A percentile compares a stretch with the other conserved stretches of the same genome.
These are phyloP conservation scores for Sphagnum fallax DNA, from an alignment of 228 moss, liverwort and hornwort species.

Conservation along the genomic window DNA sequence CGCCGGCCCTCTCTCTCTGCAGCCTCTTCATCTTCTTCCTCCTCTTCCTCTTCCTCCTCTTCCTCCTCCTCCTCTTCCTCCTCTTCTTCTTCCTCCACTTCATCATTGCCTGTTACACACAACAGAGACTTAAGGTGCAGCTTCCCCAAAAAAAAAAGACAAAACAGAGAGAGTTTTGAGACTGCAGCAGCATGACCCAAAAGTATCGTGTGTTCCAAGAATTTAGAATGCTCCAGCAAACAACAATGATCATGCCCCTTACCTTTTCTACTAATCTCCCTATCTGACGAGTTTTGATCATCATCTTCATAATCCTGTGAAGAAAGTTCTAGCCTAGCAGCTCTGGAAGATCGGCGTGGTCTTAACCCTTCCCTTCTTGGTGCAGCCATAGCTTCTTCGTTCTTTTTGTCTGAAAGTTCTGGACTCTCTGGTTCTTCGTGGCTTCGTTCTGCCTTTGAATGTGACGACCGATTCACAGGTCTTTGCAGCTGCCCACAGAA, in stretches of 20 bases:
- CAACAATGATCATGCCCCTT: neutral
- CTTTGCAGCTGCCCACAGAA: slow-evolving; percentile 31
- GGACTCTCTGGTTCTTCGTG: slow-evolving; percentile 47
- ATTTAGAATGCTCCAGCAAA: neutral
- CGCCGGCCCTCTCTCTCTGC: slow-evolving; percentile 47
- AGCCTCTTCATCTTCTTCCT: slow-evolving; percentile 48
- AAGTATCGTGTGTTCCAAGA: neutral
- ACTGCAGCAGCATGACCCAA: neutral
- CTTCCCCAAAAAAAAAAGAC: too few species aligned
- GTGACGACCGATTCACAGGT: slow-evolving; percentile 32
- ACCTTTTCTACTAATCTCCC: slow-evolving; percentile 50
- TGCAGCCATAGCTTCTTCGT: slow-evolving; percentile 36
- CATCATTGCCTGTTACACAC: slow-evolving; percentile 1
- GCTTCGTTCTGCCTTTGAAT: slow-evolving; percentile 30
- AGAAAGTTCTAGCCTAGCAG: slow-evolving; percentile 49
- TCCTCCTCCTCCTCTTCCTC: slow-evolving; percentile 38
- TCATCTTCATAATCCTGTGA: slow-evolving; percentile 63
- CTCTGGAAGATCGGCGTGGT: slow-evolving; percentile 45
- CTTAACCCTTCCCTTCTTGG: slow-evolving; percentile 59
- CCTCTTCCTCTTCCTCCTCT: slow-evolving; percentile 44
- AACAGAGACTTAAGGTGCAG: neutral
- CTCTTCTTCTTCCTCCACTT: slow-evolving; percentile 36
- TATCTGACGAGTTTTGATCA: slow-evolving; percentile 53
- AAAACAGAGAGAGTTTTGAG: neutral
- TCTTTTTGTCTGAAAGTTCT: slow-evolving; percentile 39